Evolutionary conservation across 176 grass and related monocot genomes (phyloP).

Genomic region (bread wheat (Triticum aestivum)): DNA sequence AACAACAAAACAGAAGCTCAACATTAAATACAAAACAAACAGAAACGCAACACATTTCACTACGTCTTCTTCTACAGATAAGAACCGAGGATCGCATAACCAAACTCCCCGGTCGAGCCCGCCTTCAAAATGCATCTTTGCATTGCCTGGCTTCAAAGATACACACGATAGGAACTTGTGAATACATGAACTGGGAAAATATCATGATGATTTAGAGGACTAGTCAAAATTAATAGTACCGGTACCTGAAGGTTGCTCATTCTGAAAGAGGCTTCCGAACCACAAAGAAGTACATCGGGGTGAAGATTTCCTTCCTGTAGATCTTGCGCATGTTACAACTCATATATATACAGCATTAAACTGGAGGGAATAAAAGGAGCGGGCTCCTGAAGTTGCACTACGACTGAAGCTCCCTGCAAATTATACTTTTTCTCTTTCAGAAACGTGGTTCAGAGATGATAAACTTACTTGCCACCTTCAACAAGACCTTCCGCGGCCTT

Average conservation of each 20-base stretch:
- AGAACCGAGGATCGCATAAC: neutral
- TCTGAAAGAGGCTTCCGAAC: constrained; percentile 73
- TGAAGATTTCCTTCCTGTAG: constrained; percentile 92
- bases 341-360: neutral
- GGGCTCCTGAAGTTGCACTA: constrained; percentile 8
- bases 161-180: neutral
- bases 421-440: neutral
- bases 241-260: constrained; percentile 37
- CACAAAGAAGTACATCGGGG: constrained; percentile 88
- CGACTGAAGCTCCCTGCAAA: neutral
- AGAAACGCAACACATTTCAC: neutral
- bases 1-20: neutral
- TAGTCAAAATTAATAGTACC: neutral
- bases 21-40: constrained; percentile 1
- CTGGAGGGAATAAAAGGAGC: neutral
- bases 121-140: neutral
- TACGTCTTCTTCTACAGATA: neutral
- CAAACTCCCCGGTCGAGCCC: neutral
- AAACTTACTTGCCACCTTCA: constrained; percentile 86
- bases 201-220: no score
- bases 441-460: constrained; percentile 12
- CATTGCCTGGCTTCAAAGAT: neutral
- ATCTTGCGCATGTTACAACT: constrained; percentile 18
- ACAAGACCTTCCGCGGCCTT: constrained; percentile 89
- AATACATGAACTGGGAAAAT: neutral